Evolutionary conservation across 2,329 filamentous ascomycete genomes (phyloP).

Genomic region (Cladosporium sp.): DNA sequence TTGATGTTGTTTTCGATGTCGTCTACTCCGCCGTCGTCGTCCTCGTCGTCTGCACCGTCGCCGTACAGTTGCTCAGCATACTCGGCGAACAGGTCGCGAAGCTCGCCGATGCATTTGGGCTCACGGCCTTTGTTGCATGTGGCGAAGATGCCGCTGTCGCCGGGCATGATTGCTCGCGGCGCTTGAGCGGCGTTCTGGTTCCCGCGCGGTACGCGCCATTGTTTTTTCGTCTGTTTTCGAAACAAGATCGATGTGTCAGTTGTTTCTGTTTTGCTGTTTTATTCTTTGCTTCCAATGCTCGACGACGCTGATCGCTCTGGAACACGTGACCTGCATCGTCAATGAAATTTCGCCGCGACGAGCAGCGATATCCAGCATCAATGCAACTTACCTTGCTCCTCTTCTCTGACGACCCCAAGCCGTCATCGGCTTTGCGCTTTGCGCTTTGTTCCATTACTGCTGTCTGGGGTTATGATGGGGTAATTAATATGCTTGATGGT

Average conservation of each 20-base stretch:
- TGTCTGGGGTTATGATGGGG: not conserved
- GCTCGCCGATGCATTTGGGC: constrained; percentile 63
- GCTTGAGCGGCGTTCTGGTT: constrained; percentile 20
- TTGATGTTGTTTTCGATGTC: constrained; percentile 72
- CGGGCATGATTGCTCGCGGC: constrained; percentile 52
- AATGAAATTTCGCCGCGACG: not conserved
- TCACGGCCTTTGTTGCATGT: constrained; percentile 72
- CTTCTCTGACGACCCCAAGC: constrained; percentile 30
- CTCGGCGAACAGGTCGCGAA: constrained; percentile 60
- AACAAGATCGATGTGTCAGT: constrained; percentile 14
- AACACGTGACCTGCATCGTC: not conserved
- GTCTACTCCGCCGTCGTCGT: constrained; percentile 28
- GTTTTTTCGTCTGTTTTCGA: constrained; percentile 37
- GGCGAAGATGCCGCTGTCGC: constrained; percentile 72
- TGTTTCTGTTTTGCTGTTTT: not conserved
- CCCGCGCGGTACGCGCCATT: constrained; percentile 38
- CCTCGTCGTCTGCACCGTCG: constrained; percentile 38
- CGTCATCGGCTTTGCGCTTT: constrained; percentile 37
- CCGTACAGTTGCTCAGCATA: constrained; percentile 59
- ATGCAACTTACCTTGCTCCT: constrained; percentile 33
- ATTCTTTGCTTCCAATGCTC: not conserved
- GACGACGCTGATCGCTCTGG: not conserved
- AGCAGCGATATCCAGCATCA: not conserved
- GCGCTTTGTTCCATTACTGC: constrained; percentile 17
- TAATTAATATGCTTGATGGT: not conserved